Evolutionary conservation across 306 rosid species (phyloP).

Genomic region (Astragalus glycyphyllos): DNA sequence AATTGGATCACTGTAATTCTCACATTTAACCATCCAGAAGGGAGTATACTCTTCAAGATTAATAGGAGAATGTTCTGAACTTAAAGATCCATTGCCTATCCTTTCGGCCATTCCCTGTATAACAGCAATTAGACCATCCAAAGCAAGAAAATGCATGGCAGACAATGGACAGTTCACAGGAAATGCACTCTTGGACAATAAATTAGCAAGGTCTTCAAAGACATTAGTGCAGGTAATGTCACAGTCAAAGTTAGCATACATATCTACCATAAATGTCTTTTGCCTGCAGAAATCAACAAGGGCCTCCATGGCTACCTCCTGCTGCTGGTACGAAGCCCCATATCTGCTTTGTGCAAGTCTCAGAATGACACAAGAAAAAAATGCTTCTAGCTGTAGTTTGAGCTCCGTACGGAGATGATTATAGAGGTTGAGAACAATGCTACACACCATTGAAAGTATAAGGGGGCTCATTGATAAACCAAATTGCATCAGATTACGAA

Average conservation of each 20-base stretch:
- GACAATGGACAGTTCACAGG: slow-evolving; percentile 88
- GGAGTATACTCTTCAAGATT: slow-evolving; percentile 79
- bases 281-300: slow-evolving; percentile 92
- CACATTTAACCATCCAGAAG: slow-evolving; percentile 91
- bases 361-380: slow-evolving; percentile 84
- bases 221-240: slow-evolving; percentile 86
- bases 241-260: slow-evolving; percentile 87
- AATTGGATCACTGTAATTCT: slow-evolving; percentile 74
- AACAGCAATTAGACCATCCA: slow-evolving; percentile 94
- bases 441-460: slow-evolving; percentile 80
- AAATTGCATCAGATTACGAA: slow-evolving; percentile 78
- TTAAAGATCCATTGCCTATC: slow-evolving; percentile 65
- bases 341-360: slow-evolving; percentile 85
- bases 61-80: slow-evolving; percentile 57
- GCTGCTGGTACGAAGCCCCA: slow-evolving; percentile 87
- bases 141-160: slow-evolving; percentile 79
- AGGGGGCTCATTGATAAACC: slow-evolving; percentile 81
- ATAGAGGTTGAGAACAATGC: slow-evolving; percentile 82
- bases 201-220: slow-evolving; percentile 88
- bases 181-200: slow-evolving; percentile 84
- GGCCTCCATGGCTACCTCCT: slow-evolving; percentile 90
- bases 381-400: slow-evolving; percentile 82
- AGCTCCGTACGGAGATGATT: slow-evolving; percentile 79
- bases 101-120: slow-evolving; percentile 97
- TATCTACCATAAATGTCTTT: slow-evolving; percentile 78